A percentile compares a stretch with the other conserved stretches of the same genome.
Conservation (phyloP, 352 stramenopile species). For the Pythium oligandrum region DNA sequence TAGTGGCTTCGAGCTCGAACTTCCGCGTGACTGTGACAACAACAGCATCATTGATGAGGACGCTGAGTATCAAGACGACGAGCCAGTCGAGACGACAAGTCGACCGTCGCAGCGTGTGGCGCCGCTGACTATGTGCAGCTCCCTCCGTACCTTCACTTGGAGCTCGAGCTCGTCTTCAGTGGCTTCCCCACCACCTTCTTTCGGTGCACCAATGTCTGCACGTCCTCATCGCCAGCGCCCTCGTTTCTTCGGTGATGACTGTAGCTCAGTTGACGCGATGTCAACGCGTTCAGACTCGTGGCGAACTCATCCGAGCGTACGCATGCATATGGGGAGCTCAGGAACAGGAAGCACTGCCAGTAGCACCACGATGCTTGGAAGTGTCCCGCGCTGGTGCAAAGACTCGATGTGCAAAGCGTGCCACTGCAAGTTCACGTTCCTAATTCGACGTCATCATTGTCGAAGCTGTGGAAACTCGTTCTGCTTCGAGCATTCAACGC, state of each 20-base stretch:
- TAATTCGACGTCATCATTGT: conserved; percentile 78
- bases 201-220: conserved; percentile 11
- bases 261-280: conserved; percentile 2
- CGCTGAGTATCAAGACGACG: conserved; percentile 1
- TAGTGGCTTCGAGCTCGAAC: conserved; percentile 11
- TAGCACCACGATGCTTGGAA: conserved; percentile 5
- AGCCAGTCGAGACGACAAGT: neutral
- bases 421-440: conserved; percentile 60
- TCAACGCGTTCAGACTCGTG: conserved; percentile 6
- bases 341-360: neutral
- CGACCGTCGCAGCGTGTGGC: neutral
- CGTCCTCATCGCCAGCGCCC: conserved; percentile 2
- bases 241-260: conserved; percentile 14
- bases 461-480: conserved; percentile 81
- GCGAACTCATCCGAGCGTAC: conserved; percentile 1
- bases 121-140: conserved; percentile 1
- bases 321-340: too few species aligned
- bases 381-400: conserved; percentile 69
- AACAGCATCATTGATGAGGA: conserved; percentile 12
- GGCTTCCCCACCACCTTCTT: neutral
- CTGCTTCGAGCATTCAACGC: conserved; percentile 81
- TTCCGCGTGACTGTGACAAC: conserved; percentile 22
- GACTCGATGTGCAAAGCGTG: conserved; percentile 61
- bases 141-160: neutral
- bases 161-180: neutral